Evolutionary conservation across 129 eudicot species (phyloP), one percentile per base, ranked within the genome.

Genomic region (Escallonia herrerae): DNA sequence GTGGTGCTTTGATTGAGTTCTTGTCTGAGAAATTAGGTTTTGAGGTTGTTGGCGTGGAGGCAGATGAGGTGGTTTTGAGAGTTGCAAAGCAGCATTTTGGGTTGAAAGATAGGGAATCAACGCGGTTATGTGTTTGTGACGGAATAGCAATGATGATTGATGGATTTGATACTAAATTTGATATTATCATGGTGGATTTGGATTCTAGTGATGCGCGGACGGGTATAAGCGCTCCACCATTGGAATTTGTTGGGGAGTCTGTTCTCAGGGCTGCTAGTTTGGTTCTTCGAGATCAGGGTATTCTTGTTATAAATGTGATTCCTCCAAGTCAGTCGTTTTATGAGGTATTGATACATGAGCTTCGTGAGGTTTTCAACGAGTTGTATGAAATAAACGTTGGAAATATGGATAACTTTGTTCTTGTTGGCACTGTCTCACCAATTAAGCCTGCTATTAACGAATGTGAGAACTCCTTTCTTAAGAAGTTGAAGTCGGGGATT

Each of bases 171-270:
- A 42, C 5, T 60, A 77, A 62, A 58, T 94, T 86, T 80, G 87
- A 89, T 72, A 93, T 75, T 3, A 68, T 94, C 15, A 89, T 86
- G 96, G 95, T 89, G 74, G 99, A 94, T 80, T 76, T 94, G 87
- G 99, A 94, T 78, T 84, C 99, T 13, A 74, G 74, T 78, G 97
- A 89, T 60, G 86, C 72, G n/a, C 58, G n/a, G 66, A 63, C 65
- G 40, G 90, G 90, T 2, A 45, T 69, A 45, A 76, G 74, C 74
- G 97, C 95, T 39, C 99, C 97, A 3, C 90, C 99, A 0, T 54
- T 71, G 12, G 95, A 84, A 61, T 86, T 94, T 56, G 67, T 89
- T 14, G 62, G 43, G 66, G 80, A 75, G 65, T 44, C 79, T 43
- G 93, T 86, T 62, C 72, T 94, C 45, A 40, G 56, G 40, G 79